Percentiles rank a stretch among this genome's conserved stretches.
phyloP scores from a whole-genome alignment of 345 rosid genomes.

The Gossypium raimondii region DNA sequence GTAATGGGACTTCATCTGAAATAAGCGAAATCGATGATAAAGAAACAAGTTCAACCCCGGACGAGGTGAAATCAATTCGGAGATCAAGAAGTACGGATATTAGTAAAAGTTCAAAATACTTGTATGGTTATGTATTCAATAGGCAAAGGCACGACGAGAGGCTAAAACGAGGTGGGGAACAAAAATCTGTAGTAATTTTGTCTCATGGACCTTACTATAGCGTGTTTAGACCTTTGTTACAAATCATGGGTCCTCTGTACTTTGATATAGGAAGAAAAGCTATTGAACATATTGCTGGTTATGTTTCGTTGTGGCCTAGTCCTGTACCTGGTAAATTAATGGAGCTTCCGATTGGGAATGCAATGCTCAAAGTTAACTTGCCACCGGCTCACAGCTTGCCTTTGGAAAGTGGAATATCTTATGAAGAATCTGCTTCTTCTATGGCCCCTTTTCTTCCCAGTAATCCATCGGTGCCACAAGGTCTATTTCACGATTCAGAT shows the following conservation, averaged over 20 bases:
- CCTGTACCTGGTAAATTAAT: conserved; percentile 80
- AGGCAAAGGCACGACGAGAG: conserved; percentile 96
- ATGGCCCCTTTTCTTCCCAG: conserved; percentile 92
- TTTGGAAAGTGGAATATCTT: conserved; percentile 48
- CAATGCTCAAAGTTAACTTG: conserved; percentile 75
- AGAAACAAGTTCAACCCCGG: conserved; percentile 24
- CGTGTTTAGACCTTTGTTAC: conserved; percentile 87
- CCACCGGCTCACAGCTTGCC: conserved; percentile 93
- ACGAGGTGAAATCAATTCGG: conserved; percentile 20
- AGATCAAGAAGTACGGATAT: conserved; percentile 16
- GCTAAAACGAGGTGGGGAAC: conserved; percentile 94
- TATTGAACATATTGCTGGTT: conserved; percentile 77
- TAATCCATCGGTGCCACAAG: conserved; percentile 90
- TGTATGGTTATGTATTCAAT: conserved; percentile 93
- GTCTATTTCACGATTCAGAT: conserved; percentile 95
- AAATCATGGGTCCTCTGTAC: conserved; percentile 92
- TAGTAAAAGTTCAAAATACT: conserved; percentile 29
- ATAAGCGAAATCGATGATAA: conserved; percentile 27
- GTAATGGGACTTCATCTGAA: conserved; percentile 28
- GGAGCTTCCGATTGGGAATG: conserved; percentile 96
- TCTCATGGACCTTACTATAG: conserved; percentile 74
- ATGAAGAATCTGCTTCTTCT: conserved; percentile 75
- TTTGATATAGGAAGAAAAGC: conserved; percentile 83
- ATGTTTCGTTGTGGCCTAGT: conserved; percentile 87
- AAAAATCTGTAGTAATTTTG: conserved; percentile 85